phyloP scores from a whole-genome alignment of 1,284 basidiomycete genomes.

The Irpex sp. region DNA sequence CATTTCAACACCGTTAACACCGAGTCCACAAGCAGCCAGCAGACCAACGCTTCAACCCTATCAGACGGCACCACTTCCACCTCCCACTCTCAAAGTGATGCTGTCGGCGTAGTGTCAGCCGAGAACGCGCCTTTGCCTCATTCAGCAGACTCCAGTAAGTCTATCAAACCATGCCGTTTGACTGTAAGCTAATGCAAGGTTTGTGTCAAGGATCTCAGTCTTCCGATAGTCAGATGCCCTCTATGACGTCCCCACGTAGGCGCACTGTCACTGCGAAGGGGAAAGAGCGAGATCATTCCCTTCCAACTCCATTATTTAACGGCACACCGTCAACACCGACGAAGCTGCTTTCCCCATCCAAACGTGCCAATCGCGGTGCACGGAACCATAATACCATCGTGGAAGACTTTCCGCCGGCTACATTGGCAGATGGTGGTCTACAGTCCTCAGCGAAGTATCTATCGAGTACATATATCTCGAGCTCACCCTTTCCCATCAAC shows the following conservation, averaged over 20 bases:
- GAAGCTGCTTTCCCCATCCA: not conserved
- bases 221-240: not conserved
- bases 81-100: not conserved
- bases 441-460: conserved; percentile 6
- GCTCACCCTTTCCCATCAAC: conserved; percentile 8
- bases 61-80: not conserved
- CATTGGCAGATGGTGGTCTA: not conserved
- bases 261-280: not conserved
- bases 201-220: not conserved
- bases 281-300: not conserved
- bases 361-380: not conserved
- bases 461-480: conserved; percentile 5
- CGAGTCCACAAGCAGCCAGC: not conserved
- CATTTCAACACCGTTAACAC: not conserved
- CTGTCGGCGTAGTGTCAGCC: not conserved
- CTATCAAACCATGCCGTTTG: not conserved
- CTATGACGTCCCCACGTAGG: not conserved
- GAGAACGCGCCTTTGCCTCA: not conserved
- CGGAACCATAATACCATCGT: not conserved
- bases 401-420: not conserved
- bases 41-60: not conserved
- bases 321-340: not conserved
- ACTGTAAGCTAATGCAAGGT: not conserved
- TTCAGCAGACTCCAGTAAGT: not conserved
- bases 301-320: not conserved